Evolutionary conservation across 495 filamentous ascomycete species (phyloP).

Genomic region (Lindgomyces ingoldianus): DNA sequence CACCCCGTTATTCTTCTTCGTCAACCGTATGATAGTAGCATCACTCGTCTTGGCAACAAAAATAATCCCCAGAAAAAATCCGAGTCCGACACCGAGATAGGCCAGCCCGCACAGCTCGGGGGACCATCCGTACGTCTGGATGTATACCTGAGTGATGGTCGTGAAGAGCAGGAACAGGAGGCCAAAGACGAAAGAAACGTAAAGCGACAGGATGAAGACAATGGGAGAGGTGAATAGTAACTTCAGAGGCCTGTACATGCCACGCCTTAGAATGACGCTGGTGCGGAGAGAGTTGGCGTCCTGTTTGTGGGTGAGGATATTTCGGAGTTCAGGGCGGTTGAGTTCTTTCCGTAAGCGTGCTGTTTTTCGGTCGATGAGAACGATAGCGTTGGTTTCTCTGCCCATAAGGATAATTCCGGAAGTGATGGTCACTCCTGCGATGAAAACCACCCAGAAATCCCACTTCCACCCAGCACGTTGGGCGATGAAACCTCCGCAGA

Average conservation of each 20-base stretch:
- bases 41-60: slow-evolving; percentile 28
- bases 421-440: slow-evolving; percentile 15
- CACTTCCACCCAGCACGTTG: slow-evolving; percentile 65
- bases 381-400: slow-evolving; percentile 39
- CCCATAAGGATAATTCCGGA: slow-evolving; percentile 38
- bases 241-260: slow-evolving; percentile 35
- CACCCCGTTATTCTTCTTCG: slow-evolving; percentile 30
- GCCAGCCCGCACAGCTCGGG: slow-evolving; percentile 32
- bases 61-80: slow-evolving; percentile 27
- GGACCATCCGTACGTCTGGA: slow-evolving; percentile 30
- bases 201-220: slow-evolving; percentile 32
- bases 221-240: slow-evolving; percentile 35
- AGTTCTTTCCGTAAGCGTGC: slow-evolving; percentile 33
- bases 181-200: slow-evolving; percentile 36
- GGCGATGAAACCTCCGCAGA: slow-evolving; percentile 57
- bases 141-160: slow-evolving; percentile 34
- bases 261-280: slow-evolving; percentile 11
- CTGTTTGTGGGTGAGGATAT: slow-evolving; percentile 9
- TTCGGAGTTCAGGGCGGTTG: slow-evolving; percentile 24
- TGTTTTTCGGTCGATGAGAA: slow-evolving; percentile 38
- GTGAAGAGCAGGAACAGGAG: slow-evolving; percentile 38
- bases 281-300: neutral
- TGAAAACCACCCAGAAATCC: slow-evolving; percentile 62
- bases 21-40: slow-evolving; percentile 28
- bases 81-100: slow-evolving; percentile 33